Conservation (phyloP, 257 asterid genomes). For the Rehmannia glutinosa region DNA sequence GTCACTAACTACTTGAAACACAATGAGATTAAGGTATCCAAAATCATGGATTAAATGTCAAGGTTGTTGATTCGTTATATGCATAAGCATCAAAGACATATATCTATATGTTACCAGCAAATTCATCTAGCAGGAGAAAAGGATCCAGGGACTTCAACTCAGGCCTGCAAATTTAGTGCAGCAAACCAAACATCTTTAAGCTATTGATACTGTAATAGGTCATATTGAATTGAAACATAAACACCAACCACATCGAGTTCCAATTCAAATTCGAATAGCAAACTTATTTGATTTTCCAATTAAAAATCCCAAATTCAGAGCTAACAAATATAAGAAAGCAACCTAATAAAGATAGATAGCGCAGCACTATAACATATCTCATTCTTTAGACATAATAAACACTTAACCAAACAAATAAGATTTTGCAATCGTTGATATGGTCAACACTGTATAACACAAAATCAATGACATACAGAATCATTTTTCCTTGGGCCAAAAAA, state of each 20-base stretch:
- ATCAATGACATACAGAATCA: too few relatives aligned
- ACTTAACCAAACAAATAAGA: too few relatives aligned
- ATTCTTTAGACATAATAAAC: too few relatives aligned
- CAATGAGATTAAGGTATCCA: not conserved
- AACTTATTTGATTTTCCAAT: not conserved
- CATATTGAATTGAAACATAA: not conserved
- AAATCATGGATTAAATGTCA: not conserved
- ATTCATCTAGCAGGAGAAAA: constrained; percentile 83
- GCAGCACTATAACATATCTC: not conserved
- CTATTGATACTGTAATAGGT: not conserved
- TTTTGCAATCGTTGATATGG: too few relatives aligned
- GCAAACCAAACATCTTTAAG: not conserved
- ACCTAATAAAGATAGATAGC: not conserved
- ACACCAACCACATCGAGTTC: too few relatives aligned
- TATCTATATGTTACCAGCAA: constrained; percentile 45
- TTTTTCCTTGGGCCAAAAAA: too few relatives aligned
- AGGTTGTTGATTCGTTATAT: not conserved
- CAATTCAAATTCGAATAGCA: not conserved
- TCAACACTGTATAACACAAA: too few relatives aligned
- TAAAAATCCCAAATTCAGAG: not conserved
- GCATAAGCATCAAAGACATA: not conserved
- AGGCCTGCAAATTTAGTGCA: constrained; percentile 45
- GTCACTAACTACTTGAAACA: not conserved
- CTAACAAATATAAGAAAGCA: not conserved
- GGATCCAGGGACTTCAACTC: constrained; percentile 84